Conservation (phyloP, 768 basidiomycete species). For the Leucocoprinus leucothites region DNA sequence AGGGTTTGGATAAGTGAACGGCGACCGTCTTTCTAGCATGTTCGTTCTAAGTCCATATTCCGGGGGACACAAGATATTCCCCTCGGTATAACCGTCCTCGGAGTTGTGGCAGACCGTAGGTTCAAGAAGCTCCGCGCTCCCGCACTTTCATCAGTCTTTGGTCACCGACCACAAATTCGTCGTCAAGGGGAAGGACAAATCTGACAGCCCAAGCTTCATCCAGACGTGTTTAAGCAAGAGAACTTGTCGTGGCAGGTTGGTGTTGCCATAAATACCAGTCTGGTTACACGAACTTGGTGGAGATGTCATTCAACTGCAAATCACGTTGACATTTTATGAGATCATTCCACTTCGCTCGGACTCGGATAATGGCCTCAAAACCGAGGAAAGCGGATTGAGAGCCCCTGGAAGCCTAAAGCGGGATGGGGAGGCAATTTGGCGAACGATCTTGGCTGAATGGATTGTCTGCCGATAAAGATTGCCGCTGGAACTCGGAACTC, state of each 20-base stretch:
- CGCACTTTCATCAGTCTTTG: not conserved
- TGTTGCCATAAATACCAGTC: conserved; percentile 3
- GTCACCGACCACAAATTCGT: not conserved
- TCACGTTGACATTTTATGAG: not conserved
- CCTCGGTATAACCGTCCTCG: conserved; percentile 7
- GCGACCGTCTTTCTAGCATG: not conserved
- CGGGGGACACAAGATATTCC: not conserved
- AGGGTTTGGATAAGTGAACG: not conserved
- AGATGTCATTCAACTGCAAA: not conserved
- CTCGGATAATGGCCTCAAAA: not conserved
- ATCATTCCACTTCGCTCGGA: not conserved
- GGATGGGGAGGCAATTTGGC: not conserved
- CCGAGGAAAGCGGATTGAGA: not conserved
- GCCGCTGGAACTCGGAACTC: no score
- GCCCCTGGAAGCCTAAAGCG: not conserved
- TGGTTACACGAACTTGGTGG: not conserved
- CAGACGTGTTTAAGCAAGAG: not conserved
- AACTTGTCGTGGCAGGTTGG: not conserved
- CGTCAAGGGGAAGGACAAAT: not conserved
- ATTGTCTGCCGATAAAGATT: no score
- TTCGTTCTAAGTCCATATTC: not conserved
- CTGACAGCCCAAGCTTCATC: not conserved
- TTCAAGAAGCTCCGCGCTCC: not conserved
- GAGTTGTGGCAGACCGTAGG: not conserved
- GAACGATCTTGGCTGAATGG: no score